These are phyloP conservation scores for Aspergillus sp. DNA, from an alignment of 2,329 filamentous ascomycete species.

Conservation along the genomic window DNA sequence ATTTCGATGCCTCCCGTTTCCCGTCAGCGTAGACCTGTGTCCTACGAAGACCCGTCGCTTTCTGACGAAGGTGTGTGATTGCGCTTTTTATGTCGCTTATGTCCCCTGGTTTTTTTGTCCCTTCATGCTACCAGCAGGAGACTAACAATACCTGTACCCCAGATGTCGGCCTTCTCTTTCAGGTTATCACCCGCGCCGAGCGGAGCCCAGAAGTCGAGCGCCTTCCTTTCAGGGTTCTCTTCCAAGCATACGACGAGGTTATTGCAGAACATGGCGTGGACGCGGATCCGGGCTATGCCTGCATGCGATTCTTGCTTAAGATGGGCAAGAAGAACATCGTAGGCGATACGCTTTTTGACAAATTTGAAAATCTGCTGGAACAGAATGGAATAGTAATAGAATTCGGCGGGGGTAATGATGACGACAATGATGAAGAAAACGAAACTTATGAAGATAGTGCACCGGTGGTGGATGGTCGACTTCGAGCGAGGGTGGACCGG, in stretches of 20 bases:
- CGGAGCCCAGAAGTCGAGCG: slow-evolving; percentile 62
- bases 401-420: slow-evolving; percentile 46
- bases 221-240: slow-evolving; percentile 73
- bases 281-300: slow-evolving; percentile 70
- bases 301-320: slow-evolving; percentile 75
- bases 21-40: slow-evolving; percentile 40
- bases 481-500: slow-evolving; percentile 18
- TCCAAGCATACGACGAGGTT: slow-evolving; percentile 75
- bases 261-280: slow-evolving; percentile 70
- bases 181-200: slow-evolving; percentile 72
- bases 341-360: slow-evolving; percentile 62
- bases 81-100: not conserved
- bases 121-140: not conserved
- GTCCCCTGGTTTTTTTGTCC: not conserved
- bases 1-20: slow-evolving; percentile 52
- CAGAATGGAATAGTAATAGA: slow-evolving; percentile 72
- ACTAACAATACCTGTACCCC: not conserved
- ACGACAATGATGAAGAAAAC: slow-evolving; percentile 28
- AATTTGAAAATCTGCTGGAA: slow-evolving; percentile 67
- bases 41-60: slow-evolving; percentile 49
- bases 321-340: slow-evolving; percentile 63
- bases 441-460: slow-evolving; percentile 26
- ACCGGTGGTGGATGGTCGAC: slow-evolving; percentile 23
- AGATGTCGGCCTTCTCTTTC: slow-evolving; percentile 79
- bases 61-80: slow-evolving; percentile 58